A percentile compares a stretch with the other conserved stretches of the same genome.
These are phyloP conservation scores for Cyberlindnera euphorbiae DNA, from an alignment of 805 yeast genomes.

Conservation along the genomic window DNA sequence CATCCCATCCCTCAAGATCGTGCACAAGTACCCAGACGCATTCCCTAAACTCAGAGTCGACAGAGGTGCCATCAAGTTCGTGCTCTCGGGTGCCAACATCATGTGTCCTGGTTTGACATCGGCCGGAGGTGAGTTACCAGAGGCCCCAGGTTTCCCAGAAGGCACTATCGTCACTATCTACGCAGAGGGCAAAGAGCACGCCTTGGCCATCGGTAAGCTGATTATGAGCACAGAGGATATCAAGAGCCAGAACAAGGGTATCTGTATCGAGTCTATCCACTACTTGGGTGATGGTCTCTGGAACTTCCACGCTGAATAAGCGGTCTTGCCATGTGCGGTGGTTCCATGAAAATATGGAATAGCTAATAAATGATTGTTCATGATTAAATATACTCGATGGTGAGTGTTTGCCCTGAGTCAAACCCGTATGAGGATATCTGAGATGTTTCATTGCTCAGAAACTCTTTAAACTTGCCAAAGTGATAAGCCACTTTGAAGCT, in stretches of 20 bases:
- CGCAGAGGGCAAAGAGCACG: slow-evolving; percentile 91
- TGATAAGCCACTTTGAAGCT: slow-evolving; percentile 23
- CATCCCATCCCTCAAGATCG: slow-evolving; percentile 68
- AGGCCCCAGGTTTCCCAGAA: slow-evolving; percentile 55
- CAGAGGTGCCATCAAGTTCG: slow-evolving; percentile 94
- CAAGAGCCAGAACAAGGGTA: slow-evolving; percentile 75
- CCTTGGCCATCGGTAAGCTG: slow-evolving; percentile 86
- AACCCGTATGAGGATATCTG: slow-evolving; percentile 22
- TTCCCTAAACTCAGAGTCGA: slow-evolving; percentile 90
- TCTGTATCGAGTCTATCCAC: slow-evolving; percentile 81
- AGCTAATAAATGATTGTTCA: neutral
- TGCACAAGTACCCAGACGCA: slow-evolving; percentile 76
- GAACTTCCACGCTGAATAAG: slow-evolving; percentile 53
- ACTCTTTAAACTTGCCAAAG: slow-evolving; percentile 20
- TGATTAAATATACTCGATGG: slow-evolving; percentile 4
- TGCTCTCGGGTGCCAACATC: slow-evolving; percentile 91
- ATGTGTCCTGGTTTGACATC: slow-evolving; percentile 96
- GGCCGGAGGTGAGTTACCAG: slow-evolving; percentile 79
- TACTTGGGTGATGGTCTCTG: slow-evolving; percentile 89
- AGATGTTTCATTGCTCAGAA: slow-evolving; percentile 23
- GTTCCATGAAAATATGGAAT: too few species aligned
- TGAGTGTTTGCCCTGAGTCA: slow-evolving; percentile 14
- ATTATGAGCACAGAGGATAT: slow-evolving; percentile 88
- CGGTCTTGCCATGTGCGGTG: too few species aligned
- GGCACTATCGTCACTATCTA: slow-evolving; percentile 75